phyloP scores from a whole-genome alignment of 2,329 filamentous ascomycete species.

The Aspergillus oerlinghausenensis region DNA sequence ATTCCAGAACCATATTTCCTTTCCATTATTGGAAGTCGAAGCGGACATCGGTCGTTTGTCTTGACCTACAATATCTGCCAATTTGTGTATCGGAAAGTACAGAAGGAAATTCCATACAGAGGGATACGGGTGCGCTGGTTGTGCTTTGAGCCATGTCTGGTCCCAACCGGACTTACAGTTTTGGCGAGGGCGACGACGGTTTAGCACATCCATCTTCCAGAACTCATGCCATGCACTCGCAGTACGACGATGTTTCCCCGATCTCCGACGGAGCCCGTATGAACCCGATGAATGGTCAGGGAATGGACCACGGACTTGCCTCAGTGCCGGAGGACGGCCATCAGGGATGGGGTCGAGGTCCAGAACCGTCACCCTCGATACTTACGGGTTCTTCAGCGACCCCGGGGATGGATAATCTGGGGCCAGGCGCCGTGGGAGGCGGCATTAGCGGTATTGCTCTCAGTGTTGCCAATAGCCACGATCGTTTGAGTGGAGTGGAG shows the following conservation, averaged over 20 bases:
- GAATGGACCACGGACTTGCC: slow-evolving; percentile 6
- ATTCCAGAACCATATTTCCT: not conserved
- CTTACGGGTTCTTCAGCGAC: slow-evolving; percentile 44
- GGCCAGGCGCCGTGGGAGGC: slow-evolving; percentile 55
- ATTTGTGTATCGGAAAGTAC: not conserved
- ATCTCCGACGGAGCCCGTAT: slow-evolving; percentile 3
- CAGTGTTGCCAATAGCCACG: slow-evolving; percentile 60
- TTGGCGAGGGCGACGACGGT: slow-evolving; percentile 16
- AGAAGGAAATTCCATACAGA: not conserved
- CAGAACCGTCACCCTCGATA: slow-evolving; percentile 26
- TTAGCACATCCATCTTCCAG: not conserved
- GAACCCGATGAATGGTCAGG: not conserved
- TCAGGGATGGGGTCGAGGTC: slow-evolving; percentile 10
- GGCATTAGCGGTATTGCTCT: slow-evolving; percentile 66
- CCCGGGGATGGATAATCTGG: slow-evolving; percentile 64
- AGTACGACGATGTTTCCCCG: slow-evolving; percentile 11
- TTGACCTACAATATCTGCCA: not conserved
- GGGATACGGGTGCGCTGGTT: not conserved
- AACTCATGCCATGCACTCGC: not conserved
- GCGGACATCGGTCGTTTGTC: not conserved
- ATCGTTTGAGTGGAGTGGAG: slow-evolving; percentile 61
- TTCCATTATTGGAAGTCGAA: not conserved
- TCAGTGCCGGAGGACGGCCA: slow-evolving; percentile 10
- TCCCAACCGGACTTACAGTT: slow-evolving; percentile 19
- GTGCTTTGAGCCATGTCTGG: slow-evolving; percentile 14